A percentile compares a stretch with the other conserved stretches of the same genome.
phyloP scores from a whole-genome alignment of 2,329 filamentous ascomycete genomes.

The Botrytis paeoniae region DNA sequence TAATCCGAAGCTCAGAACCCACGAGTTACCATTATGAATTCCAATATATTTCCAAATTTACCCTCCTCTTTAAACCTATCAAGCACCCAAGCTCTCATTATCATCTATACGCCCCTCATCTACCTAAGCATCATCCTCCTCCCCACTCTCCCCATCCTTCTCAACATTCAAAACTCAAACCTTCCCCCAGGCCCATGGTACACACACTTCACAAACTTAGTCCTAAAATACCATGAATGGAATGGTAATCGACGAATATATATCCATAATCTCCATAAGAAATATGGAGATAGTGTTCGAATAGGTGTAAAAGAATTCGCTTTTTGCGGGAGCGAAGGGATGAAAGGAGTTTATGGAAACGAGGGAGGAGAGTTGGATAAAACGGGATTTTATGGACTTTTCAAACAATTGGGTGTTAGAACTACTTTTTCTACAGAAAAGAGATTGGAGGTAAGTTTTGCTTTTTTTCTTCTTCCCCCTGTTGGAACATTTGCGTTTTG shows the following conservation, averaged over 20 bases:
- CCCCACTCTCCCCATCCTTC: no score
- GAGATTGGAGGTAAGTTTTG: conserved; percentile 29
- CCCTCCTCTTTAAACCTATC: not conserved
- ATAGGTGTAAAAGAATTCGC: conserved; percentile 57
- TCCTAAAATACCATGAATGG: conserved; percentile 47
- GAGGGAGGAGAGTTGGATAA: conserved; percentile 45
- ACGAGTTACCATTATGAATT: not conserved
- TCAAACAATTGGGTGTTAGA: conserved; percentile 48
- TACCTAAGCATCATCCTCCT: not conserved
- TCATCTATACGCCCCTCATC: not conserved
- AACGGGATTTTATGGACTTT: conserved; percentile 62
- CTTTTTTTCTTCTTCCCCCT: not conserved
- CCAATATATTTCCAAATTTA: not conserved
- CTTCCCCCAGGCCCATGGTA: conserved; percentile 32
- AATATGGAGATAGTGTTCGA: conserved; percentile 56
- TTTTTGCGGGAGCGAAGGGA: conserved; percentile 53
- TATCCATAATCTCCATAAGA: conserved; percentile 53
- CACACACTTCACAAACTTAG: conserved; percentile 26
- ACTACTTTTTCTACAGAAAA: conserved; percentile 42
- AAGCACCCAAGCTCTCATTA: no score
- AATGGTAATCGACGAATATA: conserved; percentile 51
- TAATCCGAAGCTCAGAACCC: not conserved
- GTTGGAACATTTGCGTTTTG: not conserved
- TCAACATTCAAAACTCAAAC: not conserved
- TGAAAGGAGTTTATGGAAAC: conserved; percentile 60